These are phyloP conservation scores for Penicillium angulare DNA, from an alignment of 495 filamentous ascomycete genomes.

Conservation along the genomic window DNA sequence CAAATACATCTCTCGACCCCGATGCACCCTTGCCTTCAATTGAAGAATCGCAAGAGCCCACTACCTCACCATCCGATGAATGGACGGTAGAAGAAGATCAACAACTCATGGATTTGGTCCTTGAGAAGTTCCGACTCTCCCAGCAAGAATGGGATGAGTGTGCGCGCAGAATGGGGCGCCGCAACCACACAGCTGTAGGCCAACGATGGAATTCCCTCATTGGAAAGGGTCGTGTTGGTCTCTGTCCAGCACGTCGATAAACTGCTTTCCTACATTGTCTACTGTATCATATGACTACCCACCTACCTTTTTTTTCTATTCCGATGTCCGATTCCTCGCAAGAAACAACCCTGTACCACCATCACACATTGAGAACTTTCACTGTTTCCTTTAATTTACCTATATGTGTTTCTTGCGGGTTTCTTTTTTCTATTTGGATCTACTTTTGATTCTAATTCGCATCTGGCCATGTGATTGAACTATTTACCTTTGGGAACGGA, in stretches of 20 bases:
- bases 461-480: slow-evolving; percentile 31
- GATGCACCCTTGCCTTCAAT: slow-evolving; percentile 43
- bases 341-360: slow-evolving; percentile 26
- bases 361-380: slow-evolving; percentile 4
- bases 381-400: slow-evolving; percentile 5
- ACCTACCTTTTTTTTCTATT: too few species aligned
- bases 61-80: slow-evolving; percentile 22
- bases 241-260: slow-evolving; percentile 41
- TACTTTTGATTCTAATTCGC: slow-evolving; percentile 9
- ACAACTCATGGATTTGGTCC: slow-evolving; percentile 67
- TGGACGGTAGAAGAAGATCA: slow-evolving; percentile 72
- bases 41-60: slow-evolving; percentile 29
- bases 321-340: slow-evolving; percentile 7
- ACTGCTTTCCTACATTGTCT: slow-evolving; percentile 7
- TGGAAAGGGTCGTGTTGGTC: slow-evolving; percentile 57
- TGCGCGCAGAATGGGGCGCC: slow-evolving; percentile 60
- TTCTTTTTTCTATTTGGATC: slow-evolving; percentile 2
- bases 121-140: slow-evolving; percentile 71
- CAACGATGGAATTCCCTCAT: slow-evolving; percentile 67
- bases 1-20: slow-evolving; percentile 21
- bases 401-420: slow-evolving; percentile 4
- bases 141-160: slow-evolving; percentile 79
- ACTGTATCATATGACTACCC: slow-evolving; percentile 27
- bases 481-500: slow-evolving; percentile 1
- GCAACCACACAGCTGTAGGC: slow-evolving; percentile 62